Conservation (phyloP, 305 asterid species). For the Solanum hybrid region DNA sequence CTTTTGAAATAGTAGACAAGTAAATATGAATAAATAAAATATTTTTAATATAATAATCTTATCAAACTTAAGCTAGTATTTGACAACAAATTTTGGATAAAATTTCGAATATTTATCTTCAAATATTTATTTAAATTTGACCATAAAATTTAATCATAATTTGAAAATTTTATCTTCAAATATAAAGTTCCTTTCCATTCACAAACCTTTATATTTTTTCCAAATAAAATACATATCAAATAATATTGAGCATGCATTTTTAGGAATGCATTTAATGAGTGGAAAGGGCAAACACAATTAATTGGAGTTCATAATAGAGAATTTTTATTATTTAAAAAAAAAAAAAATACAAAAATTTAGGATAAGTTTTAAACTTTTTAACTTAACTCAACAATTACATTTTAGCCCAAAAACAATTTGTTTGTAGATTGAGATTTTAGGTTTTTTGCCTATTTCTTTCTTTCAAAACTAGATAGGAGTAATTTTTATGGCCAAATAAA, state of each 20-base stretch:
- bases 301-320: background rate
- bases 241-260: background rate
- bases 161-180: too few species aligned
- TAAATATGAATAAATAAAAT: too few species aligned
- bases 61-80: background rate
- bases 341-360: background rate
- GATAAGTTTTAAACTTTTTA: background rate
- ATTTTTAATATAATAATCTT: too few species aligned
- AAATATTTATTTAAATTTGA: too few species aligned
- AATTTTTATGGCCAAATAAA: background rate
- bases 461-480: background rate
- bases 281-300: background rate
- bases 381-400: background rate
- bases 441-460: background rate
- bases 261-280: background rate
- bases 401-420: background rate
- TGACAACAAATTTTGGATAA: background rate
- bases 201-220: background rate
- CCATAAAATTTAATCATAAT: background rate
- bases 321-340: too few species aligned
- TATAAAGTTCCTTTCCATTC: background rate
- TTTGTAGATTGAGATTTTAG: background rate
- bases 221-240: too few species aligned
- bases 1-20: background rate
- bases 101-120: too few species aligned